A percentile compares a stretch with the other conserved stretches of the same genome.
phyloP scores from a whole-genome alignment of 495 filamentous ascomycete species.

The Pseudevernia furfuracea region DNA sequence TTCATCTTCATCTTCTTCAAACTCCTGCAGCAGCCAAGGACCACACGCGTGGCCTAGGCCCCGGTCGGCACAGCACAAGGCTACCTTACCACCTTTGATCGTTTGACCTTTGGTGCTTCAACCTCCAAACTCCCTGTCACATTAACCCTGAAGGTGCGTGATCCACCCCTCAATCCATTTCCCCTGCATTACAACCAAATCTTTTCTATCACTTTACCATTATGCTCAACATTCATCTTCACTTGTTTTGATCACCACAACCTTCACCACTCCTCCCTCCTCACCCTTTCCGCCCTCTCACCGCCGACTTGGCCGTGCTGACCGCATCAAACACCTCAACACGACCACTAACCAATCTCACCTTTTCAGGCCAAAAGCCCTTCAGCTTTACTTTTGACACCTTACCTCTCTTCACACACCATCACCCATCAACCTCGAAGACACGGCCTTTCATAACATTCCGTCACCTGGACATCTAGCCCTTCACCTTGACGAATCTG shows the following conservation, averaged over 20 bases:
- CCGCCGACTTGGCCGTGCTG: slow-evolving; percentile 16
- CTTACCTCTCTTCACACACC: not conserved
- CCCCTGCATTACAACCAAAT: slow-evolving; percentile 4
- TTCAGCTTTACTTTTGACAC: slow-evolving; percentile 7
- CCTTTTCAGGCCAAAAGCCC: not conserved
- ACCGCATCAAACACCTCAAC: slow-evolving; percentile 5
- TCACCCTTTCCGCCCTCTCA: slow-evolving; percentile 6
- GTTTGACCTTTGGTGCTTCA: slow-evolving; percentile 14
- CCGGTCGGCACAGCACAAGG: slow-evolving; percentile 17
- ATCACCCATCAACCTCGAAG: slow-evolving; percentile 17
- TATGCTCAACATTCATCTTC: not conserved
- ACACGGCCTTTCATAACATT: not conserved
- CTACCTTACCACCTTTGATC: slow-evolving; percentile 9
- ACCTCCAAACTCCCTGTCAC: slow-evolving; percentile 7
- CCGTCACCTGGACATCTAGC: slow-evolving; percentile 10
- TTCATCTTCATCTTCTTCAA: not conserved
- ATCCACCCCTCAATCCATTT: not conserved
- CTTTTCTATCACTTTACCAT: not conserved
- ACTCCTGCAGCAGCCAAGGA: not conserved
- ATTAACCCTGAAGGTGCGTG: slow-evolving; percentile 14
- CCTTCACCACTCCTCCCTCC: too few species aligned
- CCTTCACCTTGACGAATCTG: not conserved
- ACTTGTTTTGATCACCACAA: not conserved
- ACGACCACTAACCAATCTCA: slow-evolving; percentile 8
- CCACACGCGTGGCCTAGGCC: slow-evolving; percentile 8